Evolutionary conservation across 306 rosid species (phyloP), one percentile per base, ranked within the genome.

Genomic region (Potentilla sterilis): DNA sequence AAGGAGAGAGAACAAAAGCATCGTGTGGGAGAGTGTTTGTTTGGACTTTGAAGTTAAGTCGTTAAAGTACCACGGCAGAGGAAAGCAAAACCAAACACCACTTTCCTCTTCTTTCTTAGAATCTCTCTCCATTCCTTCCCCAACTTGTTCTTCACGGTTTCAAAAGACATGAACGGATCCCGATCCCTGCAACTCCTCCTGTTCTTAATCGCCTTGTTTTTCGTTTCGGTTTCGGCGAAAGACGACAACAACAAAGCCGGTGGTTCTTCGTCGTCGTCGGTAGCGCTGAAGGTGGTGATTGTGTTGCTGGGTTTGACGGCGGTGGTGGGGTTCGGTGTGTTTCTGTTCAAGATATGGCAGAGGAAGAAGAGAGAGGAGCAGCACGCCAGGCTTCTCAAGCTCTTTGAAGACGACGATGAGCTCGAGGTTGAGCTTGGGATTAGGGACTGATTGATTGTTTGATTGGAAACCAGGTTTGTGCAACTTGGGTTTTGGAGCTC

Each of bases 361-460:
- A 90, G 81, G 86, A 92, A 90, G 91, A 92, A 87, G 89, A 87
- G 96, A 81, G 92, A 85, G 70, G 92, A 86, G 70, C 96, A 90
- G 48, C 96, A 90, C 78, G 96, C 96, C 55, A 93, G 96, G 72
- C 94, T 90, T 54, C 87, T 92, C 77, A 92, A 88, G 92, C 87
- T 92, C 77, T 92, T 92, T 76, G 96, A 92, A 82, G 97, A 90
- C 38, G 97, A 92, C 37, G 97, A 92, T 79, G 97, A 92, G 72
- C 97, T 92, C 35, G 96, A 92, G 86, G 92, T 92, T 13, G 97
- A 92, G 75, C 92, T 92, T 21, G 97, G 97, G 41, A 86, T 92
- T 84, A 87, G 89, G 47, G 97, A 88, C 81, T 92, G 87, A 92
- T 61, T 59, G 1, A 1, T 52, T 57, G 5, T 9, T 28, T 24